Conservation (phyloP, 805 yeast species). For the Kodamaea hsintzibuensis region DNA sequence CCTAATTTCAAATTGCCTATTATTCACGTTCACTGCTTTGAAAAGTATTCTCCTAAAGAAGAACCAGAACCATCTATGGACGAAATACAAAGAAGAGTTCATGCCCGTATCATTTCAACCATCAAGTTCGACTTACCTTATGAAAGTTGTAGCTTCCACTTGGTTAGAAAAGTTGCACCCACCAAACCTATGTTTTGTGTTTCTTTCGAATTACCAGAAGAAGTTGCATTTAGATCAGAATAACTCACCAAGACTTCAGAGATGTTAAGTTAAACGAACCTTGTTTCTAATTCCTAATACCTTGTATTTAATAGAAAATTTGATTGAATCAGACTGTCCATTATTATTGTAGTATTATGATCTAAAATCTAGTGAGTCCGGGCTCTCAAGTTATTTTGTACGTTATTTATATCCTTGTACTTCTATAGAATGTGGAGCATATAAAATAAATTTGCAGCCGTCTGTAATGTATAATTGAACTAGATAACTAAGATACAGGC, state of each 20-base stretch:
- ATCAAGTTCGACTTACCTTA: conserved; percentile 51
- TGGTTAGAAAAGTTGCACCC: conserved; percentile 94
- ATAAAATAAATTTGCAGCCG: neutral
- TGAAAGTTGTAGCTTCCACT: conserved; percentile 60
- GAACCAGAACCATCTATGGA: conserved; percentile 63
- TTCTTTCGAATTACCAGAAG: conserved; percentile 69
- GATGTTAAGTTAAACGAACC: too few relatives aligned
- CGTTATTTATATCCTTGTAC: neutral
- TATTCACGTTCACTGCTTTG: conserved; percentile 90
- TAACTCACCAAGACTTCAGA: too few relatives aligned
- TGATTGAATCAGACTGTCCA: too few relatives aligned
- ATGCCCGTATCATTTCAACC: conserved; percentile 46
- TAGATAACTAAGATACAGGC: too few relatives aligned
- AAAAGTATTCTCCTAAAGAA: conserved; percentile 76
- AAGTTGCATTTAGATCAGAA: conserved; percentile 55
- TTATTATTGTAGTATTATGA: too few relatives aligned
- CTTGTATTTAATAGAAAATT: too few relatives aligned
- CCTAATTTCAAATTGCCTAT: conserved; percentile 64
- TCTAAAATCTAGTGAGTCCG: too few relatives aligned
- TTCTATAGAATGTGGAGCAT: neutral
- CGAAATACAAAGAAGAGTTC: conserved; percentile 68
- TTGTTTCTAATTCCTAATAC: too few relatives aligned
- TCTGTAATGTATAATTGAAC: neutral
- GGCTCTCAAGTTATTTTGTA: neutral
- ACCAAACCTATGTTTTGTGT: conserved; percentile 96